Percentiles rank a stretch among this genome's conserved stretches.
phyloP scores from a whole-genome alignment of 768 basidiomycete genomes.

The Tylopilus felleus region DNA sequence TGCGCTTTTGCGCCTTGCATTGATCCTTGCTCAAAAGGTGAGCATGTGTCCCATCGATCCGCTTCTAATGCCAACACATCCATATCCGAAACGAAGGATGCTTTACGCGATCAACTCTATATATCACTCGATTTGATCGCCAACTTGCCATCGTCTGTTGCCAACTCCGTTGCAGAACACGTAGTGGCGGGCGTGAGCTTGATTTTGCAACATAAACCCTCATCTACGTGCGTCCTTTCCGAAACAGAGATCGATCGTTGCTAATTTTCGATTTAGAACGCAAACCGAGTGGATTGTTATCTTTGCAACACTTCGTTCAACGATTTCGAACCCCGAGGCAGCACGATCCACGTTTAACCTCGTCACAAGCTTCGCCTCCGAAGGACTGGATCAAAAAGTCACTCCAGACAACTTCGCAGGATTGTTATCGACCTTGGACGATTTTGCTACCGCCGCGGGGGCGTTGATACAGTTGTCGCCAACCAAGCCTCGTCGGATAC shows the following conservation, averaged over 20 bases:
- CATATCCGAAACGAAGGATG: constrained; percentile 45
- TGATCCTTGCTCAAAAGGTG: constrained; percentile 78
- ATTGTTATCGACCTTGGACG: constrained; percentile 77
- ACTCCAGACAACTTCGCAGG: constrained; percentile 78
- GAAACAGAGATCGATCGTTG: neutral
- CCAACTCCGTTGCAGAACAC: constrained; percentile 87
- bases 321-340: constrained; percentile 83
- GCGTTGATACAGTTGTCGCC: constrained; percentile 58
- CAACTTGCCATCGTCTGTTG: constrained; percentile 69
- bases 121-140: constrained; percentile 89
- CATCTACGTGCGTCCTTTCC: constrained; percentile 48
- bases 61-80: neutral
- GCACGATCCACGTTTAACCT: constrained; percentile 82
- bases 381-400: constrained; percentile 58
- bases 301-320: constrained; percentile 82
- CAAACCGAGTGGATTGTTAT: constrained; percentile 96
- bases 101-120: constrained; percentile 90
- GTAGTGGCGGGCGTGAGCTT: constrained; percentile 77
- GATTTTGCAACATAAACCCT: constrained; percentile 71
- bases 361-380: constrained; percentile 59
- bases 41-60: constrained; percentile 15
- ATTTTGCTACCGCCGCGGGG: constrained; percentile 80
- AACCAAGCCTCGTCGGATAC: constrained; percentile 47
- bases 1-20: constrained; percentile 78
- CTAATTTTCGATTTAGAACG: constrained; percentile 46